Evolutionary conservation across 2,329 filamentous ascomycete genomes (phyloP).

Genomic region (Metarhizium anisopliae): DNA sequence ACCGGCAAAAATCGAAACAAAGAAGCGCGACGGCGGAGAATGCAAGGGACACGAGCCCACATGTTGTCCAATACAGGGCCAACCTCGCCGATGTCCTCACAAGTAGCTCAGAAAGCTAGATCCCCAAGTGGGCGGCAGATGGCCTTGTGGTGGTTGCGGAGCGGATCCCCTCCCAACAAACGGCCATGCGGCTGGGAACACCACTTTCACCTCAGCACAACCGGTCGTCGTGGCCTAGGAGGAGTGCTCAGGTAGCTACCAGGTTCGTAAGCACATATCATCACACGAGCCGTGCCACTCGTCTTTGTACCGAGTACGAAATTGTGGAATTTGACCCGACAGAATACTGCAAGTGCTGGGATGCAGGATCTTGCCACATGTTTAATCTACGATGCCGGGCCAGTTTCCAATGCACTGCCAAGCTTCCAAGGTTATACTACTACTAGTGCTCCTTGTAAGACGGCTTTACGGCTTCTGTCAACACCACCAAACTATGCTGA

Average conservation of each 20-base stretch:
- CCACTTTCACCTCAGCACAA: not conserved
- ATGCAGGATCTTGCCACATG: not conserved
- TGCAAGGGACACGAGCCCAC: conserved; percentile 1
- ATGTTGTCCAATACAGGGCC: not conserved
- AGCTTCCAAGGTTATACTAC: too few species aligned
- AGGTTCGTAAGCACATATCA: not conserved
- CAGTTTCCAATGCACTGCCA: too few species aligned
- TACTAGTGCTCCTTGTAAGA: too few species aligned
- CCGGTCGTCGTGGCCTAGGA: too few species aligned
- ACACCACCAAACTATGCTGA: too few species aligned
- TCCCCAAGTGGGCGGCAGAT: not conserved
- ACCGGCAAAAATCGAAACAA: not conserved
- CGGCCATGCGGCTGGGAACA: not conserved
- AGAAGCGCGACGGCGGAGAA: conserved; percentile 4
- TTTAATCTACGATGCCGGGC: not conserved
- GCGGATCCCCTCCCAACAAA: not conserved
- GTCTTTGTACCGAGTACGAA: not conserved
- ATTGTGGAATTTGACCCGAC: not conserved
- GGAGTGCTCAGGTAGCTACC: not conserved
- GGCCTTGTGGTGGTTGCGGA: not conserved
- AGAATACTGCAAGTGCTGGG: not conserved
- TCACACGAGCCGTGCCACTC: not conserved
- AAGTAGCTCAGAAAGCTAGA: not conserved
- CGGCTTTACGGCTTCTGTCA: too few species aligned
- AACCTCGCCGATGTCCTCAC: not conserved